phyloP scores from a whole-genome alignment of 2,329 filamentous ascomycete species.

The Xylariaceae sp. region DNA sequence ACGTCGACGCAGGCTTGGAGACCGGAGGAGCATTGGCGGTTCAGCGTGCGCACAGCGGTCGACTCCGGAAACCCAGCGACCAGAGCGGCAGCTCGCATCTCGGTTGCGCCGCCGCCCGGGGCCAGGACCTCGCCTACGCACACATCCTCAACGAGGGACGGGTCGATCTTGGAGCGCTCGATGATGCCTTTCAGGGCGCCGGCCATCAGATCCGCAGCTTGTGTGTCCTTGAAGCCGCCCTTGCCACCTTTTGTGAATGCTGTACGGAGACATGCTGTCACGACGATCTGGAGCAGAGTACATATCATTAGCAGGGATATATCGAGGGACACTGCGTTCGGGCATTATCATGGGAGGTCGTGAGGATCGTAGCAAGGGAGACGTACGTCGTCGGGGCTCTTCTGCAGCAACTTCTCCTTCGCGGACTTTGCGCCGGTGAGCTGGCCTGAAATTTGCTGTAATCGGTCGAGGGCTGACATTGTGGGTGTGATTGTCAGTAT shows the following conservation, averaged over 20 bases:
- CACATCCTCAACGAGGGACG: constrained; percentile 83
- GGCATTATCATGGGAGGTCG: too few relatives aligned
- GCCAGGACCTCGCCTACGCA: constrained; percentile 87
- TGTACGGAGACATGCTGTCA: constrained; percentile 88
- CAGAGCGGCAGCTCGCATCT: constrained; percentile 89
- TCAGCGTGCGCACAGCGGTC: constrained; percentile 81
- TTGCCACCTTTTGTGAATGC: constrained; percentile 90
- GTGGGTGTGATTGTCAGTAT: constrained; percentile 4
- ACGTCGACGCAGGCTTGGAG: constrained; percentile 91
- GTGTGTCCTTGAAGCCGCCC: constrained; percentile 93
- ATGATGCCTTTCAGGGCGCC: constrained; percentile 80
- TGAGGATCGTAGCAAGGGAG: too few relatives aligned
- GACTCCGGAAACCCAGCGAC: constrained; percentile 86
- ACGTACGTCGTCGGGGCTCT: constrained; percentile 62
- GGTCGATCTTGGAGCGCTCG: constrained; percentile 83
- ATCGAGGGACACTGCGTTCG: constrained; percentile 16
- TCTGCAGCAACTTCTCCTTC: constrained; percentile 56
- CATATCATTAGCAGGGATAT: too few relatives aligned
- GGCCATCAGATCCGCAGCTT: constrained; percentile 77
- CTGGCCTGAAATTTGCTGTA: constrained; percentile 59
- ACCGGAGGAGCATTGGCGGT: constrained; percentile 91
- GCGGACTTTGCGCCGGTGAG: constrained; percentile 43
- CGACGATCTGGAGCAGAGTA: constrained; percentile 60
- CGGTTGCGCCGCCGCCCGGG: constrained; percentile 90
- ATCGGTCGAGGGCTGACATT: constrained; percentile 48